Percentiles rank a stretch among this genome's conserved stretches.
Evolutionary conservation across 345 rosid species (phyloP).

Genomic region (Boechera divaricarpa): DNA sequence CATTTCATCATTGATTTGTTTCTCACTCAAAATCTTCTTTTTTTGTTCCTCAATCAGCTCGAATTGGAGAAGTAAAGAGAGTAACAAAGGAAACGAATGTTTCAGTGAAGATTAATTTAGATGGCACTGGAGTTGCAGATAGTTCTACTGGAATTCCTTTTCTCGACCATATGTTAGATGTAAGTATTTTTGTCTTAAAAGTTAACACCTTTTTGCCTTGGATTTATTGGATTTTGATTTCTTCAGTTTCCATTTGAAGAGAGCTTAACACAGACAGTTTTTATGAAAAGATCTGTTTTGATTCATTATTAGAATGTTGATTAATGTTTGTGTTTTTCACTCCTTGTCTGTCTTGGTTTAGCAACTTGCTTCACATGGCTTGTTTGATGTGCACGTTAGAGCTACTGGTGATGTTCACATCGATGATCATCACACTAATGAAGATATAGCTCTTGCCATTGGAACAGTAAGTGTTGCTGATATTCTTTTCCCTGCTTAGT

Average conservation of each 20-base stretch:
- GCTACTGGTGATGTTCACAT: slow-evolving; percentile 93
- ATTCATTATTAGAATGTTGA: not conserved
- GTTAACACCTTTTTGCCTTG: not conserved
- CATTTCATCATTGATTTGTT: not conserved
- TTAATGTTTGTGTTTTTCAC: not conserved
- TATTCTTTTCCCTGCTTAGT: not conserved
- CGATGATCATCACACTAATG: slow-evolving; percentile 92
- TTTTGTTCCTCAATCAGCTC: slow-evolving; percentile 26
- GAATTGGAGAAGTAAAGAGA: slow-evolving; percentile 84
- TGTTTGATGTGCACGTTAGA: slow-evolving; percentile 86
- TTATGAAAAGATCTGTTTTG: not conserved
- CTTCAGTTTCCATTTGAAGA: not conserved
- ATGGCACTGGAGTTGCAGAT: slow-evolving; percentile 82
- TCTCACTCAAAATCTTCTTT: not conserved
- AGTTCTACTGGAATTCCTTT: slow-evolving; percentile 78
- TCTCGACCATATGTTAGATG: slow-evolving; percentile 96
- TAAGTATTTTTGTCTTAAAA: slow-evolving; percentile 28
- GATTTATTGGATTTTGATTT: not conserved
- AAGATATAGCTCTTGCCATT: slow-evolving; percentile 93
- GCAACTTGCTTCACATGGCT: slow-evolving; percentile 98
- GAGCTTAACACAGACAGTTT: too few relatives aligned
- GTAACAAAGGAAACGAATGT: slow-evolving; percentile 89
- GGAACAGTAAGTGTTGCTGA: slow-evolving; percentile 64
- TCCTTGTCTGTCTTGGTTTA: slow-evolving; percentile 34
- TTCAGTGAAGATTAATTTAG: slow-evolving; percentile 74